Conservation (phyloP, 805 yeast genomes). For the Grigorovia yakushimaensis region DNA sequence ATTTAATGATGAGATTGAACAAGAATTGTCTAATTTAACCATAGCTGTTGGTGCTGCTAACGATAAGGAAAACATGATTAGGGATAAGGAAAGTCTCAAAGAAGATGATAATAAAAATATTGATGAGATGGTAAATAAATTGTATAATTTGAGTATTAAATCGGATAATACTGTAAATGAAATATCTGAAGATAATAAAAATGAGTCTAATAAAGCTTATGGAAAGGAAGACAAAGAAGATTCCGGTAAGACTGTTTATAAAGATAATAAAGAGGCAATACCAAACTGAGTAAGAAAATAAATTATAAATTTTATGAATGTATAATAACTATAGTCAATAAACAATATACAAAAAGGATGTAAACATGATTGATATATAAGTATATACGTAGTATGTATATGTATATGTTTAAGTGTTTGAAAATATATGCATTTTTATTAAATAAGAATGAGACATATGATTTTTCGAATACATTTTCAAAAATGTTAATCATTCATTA, state of each 20-base stretch:
- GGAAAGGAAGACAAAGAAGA: neutral
- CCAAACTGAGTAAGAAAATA: neutral
- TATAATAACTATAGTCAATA: too few species aligned
- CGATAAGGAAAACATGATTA: too few species aligned
- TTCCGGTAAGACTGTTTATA: neutral
- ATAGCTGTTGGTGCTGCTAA: neutral
- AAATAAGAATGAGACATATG: too few species aligned
- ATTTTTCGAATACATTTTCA: too few species aligned
- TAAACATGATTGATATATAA: too few species aligned
- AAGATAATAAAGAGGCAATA: neutral
- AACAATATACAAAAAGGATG: too few species aligned
- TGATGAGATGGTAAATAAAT: slow-evolving; percentile 9
- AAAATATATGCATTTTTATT: too few species aligned
- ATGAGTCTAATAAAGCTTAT: too few species aligned
- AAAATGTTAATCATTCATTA: too few species aligned
- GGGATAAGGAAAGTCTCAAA: too few species aligned
- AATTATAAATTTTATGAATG: neutral
- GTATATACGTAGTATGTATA: too few species aligned
- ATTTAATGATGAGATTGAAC: slow-evolving; percentile 30
- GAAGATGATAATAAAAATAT: neutral
- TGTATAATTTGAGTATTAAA: slow-evolving; percentile 18
- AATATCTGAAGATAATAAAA: neutral
- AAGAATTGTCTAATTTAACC: slow-evolving; percentile 10
- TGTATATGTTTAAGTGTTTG: too few species aligned
- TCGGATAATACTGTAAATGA: neutral